Base-by-base conservation (phyloP, 352 stramenopile genomes). In the Phytophthora pistaciae region DNA sequence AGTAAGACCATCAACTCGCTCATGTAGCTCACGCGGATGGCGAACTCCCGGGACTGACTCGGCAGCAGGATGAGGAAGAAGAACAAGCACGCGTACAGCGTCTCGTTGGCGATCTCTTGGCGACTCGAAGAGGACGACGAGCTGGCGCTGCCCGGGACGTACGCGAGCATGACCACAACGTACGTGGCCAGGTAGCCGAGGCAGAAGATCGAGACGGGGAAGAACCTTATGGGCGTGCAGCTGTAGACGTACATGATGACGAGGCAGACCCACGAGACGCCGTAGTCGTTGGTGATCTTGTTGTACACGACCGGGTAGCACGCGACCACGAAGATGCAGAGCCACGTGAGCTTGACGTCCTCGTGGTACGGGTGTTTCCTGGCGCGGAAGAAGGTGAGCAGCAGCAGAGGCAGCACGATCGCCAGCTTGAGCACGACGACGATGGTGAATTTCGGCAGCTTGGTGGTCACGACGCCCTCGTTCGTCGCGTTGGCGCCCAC, bases 211-310 rank as follows among this genome's bases (percentile, higher is more conserved):
- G 85, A 89, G 56, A 84, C 89, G n/a, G 83, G 84, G 60, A 93
- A 93, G 66, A 96, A 96, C 21, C 85, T 77, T 54, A 96, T 90
- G 16, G 85, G 87, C 21, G 87, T 92, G 69, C 83, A 94, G 74
- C 81, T 92, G 74, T 94, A 94, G 49, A 94, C 81, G 72, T 93
- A 93, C 87, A 94, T 93, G 68, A 96, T 92, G 25, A 93, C 77
- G 25, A 96, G 70, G 36, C 85, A 95, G 27, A 93, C 79, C 84
- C 88, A 93, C 14, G 88, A 93, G 16, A 95, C 85, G 54, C 88
- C 88, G 29, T 93, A 91, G 71, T 93, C 85, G 62, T 90, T 87
- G 1, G 87, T 95, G 53, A 93, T 72, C 48, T 93, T 93, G 80
- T 95, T 95, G 82, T 92, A 95, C 49, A 87, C 77, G 21, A 95